Base-by-base conservation (phyloP, 176 grass and related monocot species). In the Typha latifolia region DNA sequence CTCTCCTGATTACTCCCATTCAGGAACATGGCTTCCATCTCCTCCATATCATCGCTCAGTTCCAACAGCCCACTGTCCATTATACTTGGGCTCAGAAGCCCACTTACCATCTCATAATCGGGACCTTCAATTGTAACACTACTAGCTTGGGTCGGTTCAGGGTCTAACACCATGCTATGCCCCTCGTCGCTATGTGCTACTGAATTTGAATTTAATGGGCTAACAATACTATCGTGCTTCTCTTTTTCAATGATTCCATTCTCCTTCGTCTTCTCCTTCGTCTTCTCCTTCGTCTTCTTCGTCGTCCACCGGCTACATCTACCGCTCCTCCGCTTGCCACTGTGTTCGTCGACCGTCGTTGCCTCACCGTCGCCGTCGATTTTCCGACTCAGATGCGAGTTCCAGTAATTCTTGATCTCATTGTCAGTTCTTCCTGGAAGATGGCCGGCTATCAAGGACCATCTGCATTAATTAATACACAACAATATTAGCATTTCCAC, bases 251-350 rank as follows among this genome's bases (percentile, higher is more conserved):
- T 29, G 27, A 29, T 29, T 29, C 27, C 27, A 29, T 29, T 29
- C 64, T 19, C 29, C 32, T 43, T 66, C 14, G 47, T 5, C 34
- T 23, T 48, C n/a, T 48, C 3, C 13, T 55, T 55, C 14, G 22
- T 12, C 15, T 19, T 13, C 26, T 14, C 6, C 62, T 64, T 32
- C 1, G 62, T 7, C 12, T 14, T 14, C 8, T 14, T 3, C 1
- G 2, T 3, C 77, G 10, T 63, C 20, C 47, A 23, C 12, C 66
- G 47, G 70, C 74, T 66, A 0, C 48, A 2, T 43, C 80, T 26
- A 3, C 85, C 85, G n/a, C 80, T 79, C 2, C 68, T 72, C 3
- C 80, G 84, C 68, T 76, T 82, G 18, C 75, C 76, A 7, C 80
- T 51, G 27, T 0, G 37, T 43, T 9, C 24, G 24, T 26, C 37